phyloP scores from a whole-genome alignment of 2,329 filamentous ascomycete species.

The Helicocarpus griseus region DNA sequence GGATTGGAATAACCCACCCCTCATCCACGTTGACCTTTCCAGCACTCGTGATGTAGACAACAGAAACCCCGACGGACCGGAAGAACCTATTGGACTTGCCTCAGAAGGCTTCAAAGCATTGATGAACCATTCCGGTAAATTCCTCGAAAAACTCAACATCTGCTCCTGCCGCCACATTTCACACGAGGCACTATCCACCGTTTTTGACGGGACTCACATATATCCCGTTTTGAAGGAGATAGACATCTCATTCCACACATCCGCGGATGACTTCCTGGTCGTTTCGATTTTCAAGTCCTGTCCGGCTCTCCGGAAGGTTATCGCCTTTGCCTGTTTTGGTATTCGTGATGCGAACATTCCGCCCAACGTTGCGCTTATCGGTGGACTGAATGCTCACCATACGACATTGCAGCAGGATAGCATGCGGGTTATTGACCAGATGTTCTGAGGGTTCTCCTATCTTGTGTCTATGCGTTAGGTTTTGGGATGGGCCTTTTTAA shows the following conservation, averaged over 20 bases:
- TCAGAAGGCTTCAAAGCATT: constrained; percentile 66
- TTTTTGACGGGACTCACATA: constrained; percentile 46
- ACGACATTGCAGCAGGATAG: background rate
- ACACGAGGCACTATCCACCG: constrained; percentile 59
- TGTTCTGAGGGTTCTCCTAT: background rate
- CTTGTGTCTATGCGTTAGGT: background rate
- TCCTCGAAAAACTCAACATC: constrained; percentile 61
- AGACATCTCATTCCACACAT: constrained; percentile 60
- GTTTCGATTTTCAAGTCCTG: constrained; percentile 37
- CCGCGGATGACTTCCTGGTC: constrained; percentile 36
- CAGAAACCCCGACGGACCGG: constrained; percentile 52
- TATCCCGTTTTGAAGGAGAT: constrained; percentile 55
- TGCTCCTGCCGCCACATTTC: constrained; percentile 76
- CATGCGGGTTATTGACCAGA: constrained; percentile 1
- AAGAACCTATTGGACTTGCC: constrained; percentile 60
- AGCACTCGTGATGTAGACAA: constrained; percentile 71
- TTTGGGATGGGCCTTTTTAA: too few relatives aligned
- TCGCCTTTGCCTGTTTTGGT: constrained; percentile 55
- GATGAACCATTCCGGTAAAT: constrained; percentile 69
- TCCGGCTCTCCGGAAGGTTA: constrained; percentile 43
- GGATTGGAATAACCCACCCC: constrained; percentile 62
- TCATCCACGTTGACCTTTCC: constrained; percentile 64
- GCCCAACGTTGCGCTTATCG: constrained; percentile 49
- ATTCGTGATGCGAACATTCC: constrained; percentile 48
- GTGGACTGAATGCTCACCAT: constrained; percentile 45